These are phyloP conservation scores for Paxillus ammoniavirescens DNA, from an alignment of 768 basidiomycete species.

Conservation along the genomic window DNA sequence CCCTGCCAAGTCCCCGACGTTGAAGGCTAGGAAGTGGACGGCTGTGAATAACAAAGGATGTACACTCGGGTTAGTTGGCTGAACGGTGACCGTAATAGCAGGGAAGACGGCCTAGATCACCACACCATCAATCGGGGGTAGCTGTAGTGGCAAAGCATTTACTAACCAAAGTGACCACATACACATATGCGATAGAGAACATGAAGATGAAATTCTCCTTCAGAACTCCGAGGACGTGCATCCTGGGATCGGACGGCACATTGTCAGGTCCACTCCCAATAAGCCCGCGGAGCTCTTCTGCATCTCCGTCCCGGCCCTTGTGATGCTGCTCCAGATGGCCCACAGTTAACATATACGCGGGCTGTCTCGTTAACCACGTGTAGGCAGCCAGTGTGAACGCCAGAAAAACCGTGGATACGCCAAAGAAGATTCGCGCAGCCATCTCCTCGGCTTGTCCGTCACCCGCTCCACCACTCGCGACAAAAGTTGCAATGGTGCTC, in stretches of 20 bases:
- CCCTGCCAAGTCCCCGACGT: conserved; percentile 68
- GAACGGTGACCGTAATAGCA: conserved; percentile 76
- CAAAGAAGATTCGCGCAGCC: conserved; percentile 76
- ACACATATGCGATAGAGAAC: conserved; percentile 72
- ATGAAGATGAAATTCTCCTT: conserved; percentile 69
- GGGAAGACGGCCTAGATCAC: conserved; percentile 75
- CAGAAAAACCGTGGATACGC: conserved; percentile 66
- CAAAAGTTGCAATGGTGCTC: conserved; percentile 20
- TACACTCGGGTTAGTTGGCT: conserved; percentile 57
- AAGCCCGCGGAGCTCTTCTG: conserved; percentile 36
- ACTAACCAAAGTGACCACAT: conserved; percentile 75
- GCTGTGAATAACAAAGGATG: conserved; percentile 85
- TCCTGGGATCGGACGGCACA: conserved; percentile 35
- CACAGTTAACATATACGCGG: conserved; percentile 56
- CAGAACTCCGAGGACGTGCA: conserved; percentile 50
- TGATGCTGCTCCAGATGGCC: conserved; percentile 42
- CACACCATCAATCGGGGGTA: conserved; percentile 2
- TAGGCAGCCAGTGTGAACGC: conserved; percentile 53
- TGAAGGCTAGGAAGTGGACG: conserved; percentile 76
- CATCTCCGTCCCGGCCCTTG: conserved; percentile 23
- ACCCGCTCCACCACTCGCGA: conserved; percentile 7
- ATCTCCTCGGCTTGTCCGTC: conserved; percentile 57
- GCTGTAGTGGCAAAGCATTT: neutral
- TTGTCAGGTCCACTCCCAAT: conserved; percentile 30
- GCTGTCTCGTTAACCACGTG: conserved; percentile 53